A percentile compares a stretch with the other conserved stretches of the same genome.
These are phyloP conservation scores for Nannizziopsis barbatae DNA, from an alignment of 2,329 filamentous ascomycete genomes.

Conservation along the genomic window DNA sequence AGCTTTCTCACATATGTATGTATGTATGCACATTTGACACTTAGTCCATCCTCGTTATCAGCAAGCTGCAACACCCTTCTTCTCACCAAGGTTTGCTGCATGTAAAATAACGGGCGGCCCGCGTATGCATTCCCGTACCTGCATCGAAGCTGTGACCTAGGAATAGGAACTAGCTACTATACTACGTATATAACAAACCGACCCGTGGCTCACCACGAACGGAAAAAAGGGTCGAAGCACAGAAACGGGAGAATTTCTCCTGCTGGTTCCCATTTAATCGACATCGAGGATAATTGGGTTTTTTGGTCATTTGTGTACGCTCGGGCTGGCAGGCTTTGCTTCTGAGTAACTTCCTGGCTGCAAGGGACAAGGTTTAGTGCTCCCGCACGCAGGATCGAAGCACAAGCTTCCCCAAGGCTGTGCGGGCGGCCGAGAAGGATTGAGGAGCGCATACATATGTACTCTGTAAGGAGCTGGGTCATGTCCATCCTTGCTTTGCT, in stretches of 20 bases:
- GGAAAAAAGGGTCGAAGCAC: no score
- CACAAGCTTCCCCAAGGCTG: background rate
- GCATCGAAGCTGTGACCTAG: background rate
- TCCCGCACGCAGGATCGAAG: background rate
- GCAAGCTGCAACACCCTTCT: background rate
- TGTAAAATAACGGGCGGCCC: background rate
- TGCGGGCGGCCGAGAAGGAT: background rate
- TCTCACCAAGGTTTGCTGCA: constrained; percentile 2
- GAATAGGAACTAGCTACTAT: background rate
- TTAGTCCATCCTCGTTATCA: no score
- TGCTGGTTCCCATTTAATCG: background rate
- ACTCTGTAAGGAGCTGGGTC: no score
- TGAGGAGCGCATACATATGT: background rate
- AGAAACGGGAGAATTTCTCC: no score
- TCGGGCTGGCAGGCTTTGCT: background rate
- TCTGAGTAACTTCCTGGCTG: background rate
- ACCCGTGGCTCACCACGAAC: no score
- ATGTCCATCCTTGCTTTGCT: background rate
- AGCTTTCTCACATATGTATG: no score
- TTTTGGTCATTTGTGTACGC: no score
- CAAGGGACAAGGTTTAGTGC: constrained; percentile 12
- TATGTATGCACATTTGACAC: no score
- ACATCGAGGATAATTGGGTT: background rate
- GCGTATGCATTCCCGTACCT: constrained; percentile 5
- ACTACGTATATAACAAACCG: background rate